These are phyloP conservation scores for Diaporthe australafricana DNA, from an alignment of 2,329 filamentous ascomycete genomes.

Conservation along the genomic window DNA sequence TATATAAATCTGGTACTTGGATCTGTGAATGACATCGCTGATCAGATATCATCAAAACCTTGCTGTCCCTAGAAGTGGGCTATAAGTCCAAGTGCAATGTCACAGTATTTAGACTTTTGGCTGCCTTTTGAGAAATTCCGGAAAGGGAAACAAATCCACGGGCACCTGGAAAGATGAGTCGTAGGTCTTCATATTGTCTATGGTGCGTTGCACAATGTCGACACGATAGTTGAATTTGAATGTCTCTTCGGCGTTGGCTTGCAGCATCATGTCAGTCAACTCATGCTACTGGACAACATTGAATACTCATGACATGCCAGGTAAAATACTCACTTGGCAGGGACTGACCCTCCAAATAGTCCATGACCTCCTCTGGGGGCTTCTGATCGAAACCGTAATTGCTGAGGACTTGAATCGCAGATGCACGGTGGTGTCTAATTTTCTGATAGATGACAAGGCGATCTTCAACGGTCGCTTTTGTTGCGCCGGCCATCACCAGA, in stretches of 20 bases:
- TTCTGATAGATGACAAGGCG: not conserved
- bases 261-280: not conserved
- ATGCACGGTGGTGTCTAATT: not conserved
- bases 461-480: not conserved
- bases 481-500: not conserved
- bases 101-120: too few species aligned
- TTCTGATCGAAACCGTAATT: not conserved
- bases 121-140: not conserved
- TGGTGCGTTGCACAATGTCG: not conserved
- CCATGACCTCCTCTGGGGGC: not conserved
- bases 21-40: too few species aligned
- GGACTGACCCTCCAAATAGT: not conserved
- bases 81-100: too few species aligned
- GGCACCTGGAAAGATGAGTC: not conserved
- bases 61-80: too few species aligned
- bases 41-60: too few species aligned
- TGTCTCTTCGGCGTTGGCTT: not conserved
- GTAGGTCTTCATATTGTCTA: not conserved
- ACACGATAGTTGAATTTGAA: not conserved
- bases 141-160: not conserved
- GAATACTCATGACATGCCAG: not conserved
- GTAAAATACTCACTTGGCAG: not conserved
- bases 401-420: not conserved
- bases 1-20: too few species aligned
- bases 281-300: not conserved